Conservation (phyloP, 129 eudicot species). For the Arctium minus region DNA sequence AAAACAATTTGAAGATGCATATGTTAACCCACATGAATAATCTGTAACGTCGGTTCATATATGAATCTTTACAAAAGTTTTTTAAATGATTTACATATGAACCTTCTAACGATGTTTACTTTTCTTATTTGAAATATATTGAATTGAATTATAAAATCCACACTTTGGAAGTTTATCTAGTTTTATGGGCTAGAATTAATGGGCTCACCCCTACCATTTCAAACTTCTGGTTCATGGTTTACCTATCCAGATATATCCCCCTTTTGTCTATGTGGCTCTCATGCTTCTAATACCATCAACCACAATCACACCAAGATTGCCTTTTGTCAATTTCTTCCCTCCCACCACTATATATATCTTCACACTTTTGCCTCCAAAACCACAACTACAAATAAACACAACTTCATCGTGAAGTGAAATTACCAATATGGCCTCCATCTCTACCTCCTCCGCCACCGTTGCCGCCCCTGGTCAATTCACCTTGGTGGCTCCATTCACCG, state of each 20-base stretch:
- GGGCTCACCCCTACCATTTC: neutral
- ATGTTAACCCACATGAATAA: too few relatives aligned
- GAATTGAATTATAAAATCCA: too few relatives aligned
- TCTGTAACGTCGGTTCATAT: too few relatives aligned
- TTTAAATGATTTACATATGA: too few relatives aligned
- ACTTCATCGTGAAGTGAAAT: constrained; percentile 3
- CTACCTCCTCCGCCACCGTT: constrained; percentile 21
- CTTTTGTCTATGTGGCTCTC: neutral
- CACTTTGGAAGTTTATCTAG: neutral
- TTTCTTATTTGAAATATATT: too few relatives aligned
- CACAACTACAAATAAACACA: neutral
- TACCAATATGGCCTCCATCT: constrained; percentile 9
- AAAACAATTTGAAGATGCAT: too few relatives aligned
- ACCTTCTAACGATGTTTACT: too few relatives aligned
- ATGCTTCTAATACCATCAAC: neutral
- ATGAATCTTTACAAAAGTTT: too few relatives aligned
- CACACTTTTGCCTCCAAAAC: neutral
- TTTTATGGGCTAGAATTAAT: neutral
- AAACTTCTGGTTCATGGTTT: neutral
- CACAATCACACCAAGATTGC: neutral
- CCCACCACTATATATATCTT: neutral
- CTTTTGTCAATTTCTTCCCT: neutral
- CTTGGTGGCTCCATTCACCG: constrained; percentile 42
- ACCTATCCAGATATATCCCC: neutral
- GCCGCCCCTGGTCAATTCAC: constrained; percentile 24